Percentiles rank a stretch among this genome's conserved stretches.
Evolutionary conservation across 306 rosid genomes (phyloP).

Genomic region (Corylus avellana): DNA sequence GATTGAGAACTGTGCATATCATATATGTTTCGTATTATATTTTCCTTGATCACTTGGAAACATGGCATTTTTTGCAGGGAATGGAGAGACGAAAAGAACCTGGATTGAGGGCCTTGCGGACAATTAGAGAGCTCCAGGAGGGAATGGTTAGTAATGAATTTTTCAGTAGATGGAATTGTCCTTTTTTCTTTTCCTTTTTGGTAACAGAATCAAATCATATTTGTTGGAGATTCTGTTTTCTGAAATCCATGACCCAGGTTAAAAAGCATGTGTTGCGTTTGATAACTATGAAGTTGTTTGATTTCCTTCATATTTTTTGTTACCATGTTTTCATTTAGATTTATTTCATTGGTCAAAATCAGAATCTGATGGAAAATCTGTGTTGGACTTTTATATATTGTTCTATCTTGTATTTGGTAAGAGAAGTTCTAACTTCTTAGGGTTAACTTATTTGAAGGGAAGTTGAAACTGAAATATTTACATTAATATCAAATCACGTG

Average conservation of each 20-base stretch:
- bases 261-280: background rate
- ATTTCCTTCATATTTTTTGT: constrained; percentile 19
- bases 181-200: background rate
- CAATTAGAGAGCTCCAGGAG: constrained; percentile 57
- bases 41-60: constrained; percentile 23
- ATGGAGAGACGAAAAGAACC: constrained; percentile 69
- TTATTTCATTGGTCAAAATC: background rate
- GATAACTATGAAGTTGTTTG: constrained; percentile 4
- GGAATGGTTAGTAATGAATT: constrained; percentile 73
- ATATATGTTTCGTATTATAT: background rate
- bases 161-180: constrained; percentile 6
- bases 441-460: background rate
- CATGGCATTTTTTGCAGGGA: constrained; percentile 47
- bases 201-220: background rate
- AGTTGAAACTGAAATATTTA: background rate
- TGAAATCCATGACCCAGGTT: background rate
- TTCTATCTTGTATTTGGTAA: background rate
- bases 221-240: background rate
- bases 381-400: background rate
- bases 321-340: constrained; percentile 5
- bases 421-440: background rate
- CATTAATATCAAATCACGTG: background rate
- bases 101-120: constrained; percentile 76
- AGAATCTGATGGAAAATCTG: background rate
- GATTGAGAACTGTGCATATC: background rate